Percentiles rank a stretch among this genome's conserved stretches.
These are phyloP conservation scores for Oldenlandia corymbosa DNA, from an alignment of 257 asterid genomes.

Conservation along the genomic window DNA sequence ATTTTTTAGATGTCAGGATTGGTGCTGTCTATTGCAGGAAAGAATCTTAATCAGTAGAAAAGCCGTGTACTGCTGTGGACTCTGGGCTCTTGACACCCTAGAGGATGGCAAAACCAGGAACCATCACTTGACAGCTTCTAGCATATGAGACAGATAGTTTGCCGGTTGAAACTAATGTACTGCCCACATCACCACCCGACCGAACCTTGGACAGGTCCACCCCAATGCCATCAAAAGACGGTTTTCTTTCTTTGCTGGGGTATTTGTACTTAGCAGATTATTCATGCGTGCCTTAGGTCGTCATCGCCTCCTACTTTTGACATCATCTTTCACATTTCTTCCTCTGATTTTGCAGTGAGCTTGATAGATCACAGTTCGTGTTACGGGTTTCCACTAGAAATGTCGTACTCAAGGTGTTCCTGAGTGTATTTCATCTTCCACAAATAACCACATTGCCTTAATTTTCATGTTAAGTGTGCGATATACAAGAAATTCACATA, in stretches of 20 bases:
- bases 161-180: conserved; percentile 27
- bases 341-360: too few relatives aligned
- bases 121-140: neutral
- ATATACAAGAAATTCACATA: too few relatives aligned
- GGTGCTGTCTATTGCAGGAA: neutral
- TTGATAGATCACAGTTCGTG: too few relatives aligned
- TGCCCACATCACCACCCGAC: conserved; percentile 65
- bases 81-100: conserved; percentile 5
- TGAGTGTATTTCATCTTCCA: too few relatives aligned
- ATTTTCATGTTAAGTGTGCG: too few relatives aligned
- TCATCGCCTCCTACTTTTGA: conserved; percentile 25
- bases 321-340: conserved; percentile 15
- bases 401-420: too few relatives aligned
- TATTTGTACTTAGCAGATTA: conserved; percentile 19
- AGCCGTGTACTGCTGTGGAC: too few relatives aligned
- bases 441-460: too few relatives aligned
- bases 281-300: conserved; percentile 56
- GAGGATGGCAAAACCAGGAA: conserved; percentile 13
- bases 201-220: conserved; percentile 28
- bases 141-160: conserved; percentile 3
- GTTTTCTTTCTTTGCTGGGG: neutral
- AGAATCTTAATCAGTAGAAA: conserved; percentile 3
- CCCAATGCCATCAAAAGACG: conserved; percentile 8
- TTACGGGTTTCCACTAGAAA: too few relatives aligned
- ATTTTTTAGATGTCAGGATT: too few relatives aligned